Conservation (phyloP, 2,329 filamentous ascomycete genomes). For the Stagonosporopsis cucurbitacearum region DNA sequence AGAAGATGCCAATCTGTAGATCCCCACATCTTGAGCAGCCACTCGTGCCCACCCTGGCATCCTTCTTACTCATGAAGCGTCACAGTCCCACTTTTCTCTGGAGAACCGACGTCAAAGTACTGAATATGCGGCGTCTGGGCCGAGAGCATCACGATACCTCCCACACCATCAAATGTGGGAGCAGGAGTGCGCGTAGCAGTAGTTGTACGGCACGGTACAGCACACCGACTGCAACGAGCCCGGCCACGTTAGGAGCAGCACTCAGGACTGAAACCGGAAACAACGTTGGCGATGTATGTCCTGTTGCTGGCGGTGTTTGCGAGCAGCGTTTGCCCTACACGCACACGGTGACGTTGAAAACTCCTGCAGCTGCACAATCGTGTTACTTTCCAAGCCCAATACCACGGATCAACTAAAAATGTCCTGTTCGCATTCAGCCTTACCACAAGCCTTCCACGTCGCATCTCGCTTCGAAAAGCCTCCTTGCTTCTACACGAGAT, state of each 20-base stretch:
- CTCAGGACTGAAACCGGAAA: neutral
- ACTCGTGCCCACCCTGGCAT: slow-evolving; percentile 1
- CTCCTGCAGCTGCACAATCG: neutral
- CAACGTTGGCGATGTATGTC: neutral
- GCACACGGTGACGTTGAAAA: neutral
- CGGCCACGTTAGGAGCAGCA: neutral
- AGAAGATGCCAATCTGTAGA: slow-evolving; percentile 24
- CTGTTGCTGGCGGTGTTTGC: neutral
- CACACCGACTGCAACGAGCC: neutral
- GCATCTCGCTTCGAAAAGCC: neutral
- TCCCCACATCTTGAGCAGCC: slow-evolving; percentile 13
- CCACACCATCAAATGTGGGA: slow-evolving; percentile 1
- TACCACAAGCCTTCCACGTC: neutral
- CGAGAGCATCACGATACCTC: slow-evolving; percentile 14
- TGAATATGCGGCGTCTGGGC: slow-evolving; percentile 7
- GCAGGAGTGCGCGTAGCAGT: no score
- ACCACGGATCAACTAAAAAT: neutral
- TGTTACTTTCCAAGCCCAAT: neutral
- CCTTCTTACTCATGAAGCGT: slow-evolving; percentile 6
- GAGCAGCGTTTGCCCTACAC: no score
- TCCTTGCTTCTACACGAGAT: neutral
- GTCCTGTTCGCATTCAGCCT: neutral
- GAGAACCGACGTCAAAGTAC: slow-evolving; percentile 20
- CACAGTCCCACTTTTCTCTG: slow-evolving; percentile 16
- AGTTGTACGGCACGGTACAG: neutral